A percentile compares a stretch with the other conserved stretches of the same genome.
These are phyloP conservation scores for Pseudogymnoascus sp. DNA, from an alignment of 2,329 filamentous ascomycete species.

Conservation along the genomic window DNA sequence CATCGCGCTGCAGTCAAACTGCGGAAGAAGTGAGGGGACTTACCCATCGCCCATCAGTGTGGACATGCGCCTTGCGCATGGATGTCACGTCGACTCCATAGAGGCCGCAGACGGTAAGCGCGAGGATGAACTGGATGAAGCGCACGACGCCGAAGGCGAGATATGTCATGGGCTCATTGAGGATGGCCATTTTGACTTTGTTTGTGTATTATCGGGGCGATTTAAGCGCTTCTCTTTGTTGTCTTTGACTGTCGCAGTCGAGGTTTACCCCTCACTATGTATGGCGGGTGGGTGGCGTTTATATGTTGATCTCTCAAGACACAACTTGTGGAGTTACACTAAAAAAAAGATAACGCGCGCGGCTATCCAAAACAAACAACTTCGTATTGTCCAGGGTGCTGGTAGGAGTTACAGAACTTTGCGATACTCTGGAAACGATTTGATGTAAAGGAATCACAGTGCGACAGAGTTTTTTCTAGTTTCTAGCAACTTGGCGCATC, in stretches of 20 bases:
- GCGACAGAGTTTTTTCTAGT: not conserved
- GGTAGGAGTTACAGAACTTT: not conserved
- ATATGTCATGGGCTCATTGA: conserved; percentile 35
- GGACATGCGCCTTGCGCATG: conserved; percentile 42
- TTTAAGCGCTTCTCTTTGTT: not conserved
- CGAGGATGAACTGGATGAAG: conserved; percentile 69
- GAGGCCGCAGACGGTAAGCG: conserved; percentile 68
- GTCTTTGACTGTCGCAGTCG: not conserved
- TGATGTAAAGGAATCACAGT: not conserved
- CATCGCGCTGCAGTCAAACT: not conserved
- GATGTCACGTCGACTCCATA: conserved; percentile 63
- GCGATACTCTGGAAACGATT: not conserved
- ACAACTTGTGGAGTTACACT: not conserved
- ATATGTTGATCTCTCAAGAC: not conserved
- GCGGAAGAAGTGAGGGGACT: conserved; percentile 22
- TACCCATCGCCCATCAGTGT: conserved; percentile 64
- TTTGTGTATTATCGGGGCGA: not conserved
- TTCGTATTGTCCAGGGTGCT: not conserved
- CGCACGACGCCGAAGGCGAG: conserved; percentile 57
- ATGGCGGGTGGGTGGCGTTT: not conserved
- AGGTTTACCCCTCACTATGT: not conserved
- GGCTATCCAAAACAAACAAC: conserved; percentile 5
- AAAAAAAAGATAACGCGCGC: conserved; percentile 3
- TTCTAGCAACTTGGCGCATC: not conserved
- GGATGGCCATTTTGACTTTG: not conserved